phyloP scores from a whole-genome alignment of 2,329 filamentous ascomycete genomes.

The Meredithiella fracta region DNA sequence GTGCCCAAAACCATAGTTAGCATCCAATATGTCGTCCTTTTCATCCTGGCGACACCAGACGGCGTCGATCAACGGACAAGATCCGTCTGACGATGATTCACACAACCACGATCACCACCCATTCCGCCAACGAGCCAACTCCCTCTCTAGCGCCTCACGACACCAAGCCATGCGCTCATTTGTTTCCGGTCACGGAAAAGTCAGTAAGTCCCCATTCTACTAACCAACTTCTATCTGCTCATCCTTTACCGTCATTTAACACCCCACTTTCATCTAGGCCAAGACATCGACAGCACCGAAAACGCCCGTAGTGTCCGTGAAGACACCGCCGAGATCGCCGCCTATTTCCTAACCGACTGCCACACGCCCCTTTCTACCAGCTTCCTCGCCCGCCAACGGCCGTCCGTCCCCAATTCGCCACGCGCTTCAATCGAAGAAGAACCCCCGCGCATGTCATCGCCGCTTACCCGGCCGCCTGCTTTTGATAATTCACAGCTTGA shows the following conservation, averaged over 20 bases:
- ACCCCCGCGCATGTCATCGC: constrained; percentile 5
- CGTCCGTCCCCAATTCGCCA: constrained; percentile 20
- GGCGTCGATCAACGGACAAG: constrained; percentile 16
- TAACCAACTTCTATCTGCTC: neutral
- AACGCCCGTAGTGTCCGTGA: constrained; percentile 68
- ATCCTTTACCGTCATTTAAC: constrained; percentile 2
- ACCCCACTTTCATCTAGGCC: constrained; percentile 1
- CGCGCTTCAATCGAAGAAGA: constrained; percentile 19
- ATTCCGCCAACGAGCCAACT: neutral
- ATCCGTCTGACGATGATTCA: constrained; percentile 17
- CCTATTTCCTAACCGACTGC: constrained; percentile 57
- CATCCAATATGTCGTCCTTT: constrained; percentile 20
- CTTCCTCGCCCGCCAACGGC: constrained; percentile 19
- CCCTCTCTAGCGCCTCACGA: constrained; percentile 20
- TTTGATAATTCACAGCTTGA: neutral
- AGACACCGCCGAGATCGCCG: constrained; percentile 74
- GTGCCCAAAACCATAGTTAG: neutral
- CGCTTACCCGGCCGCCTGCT: neutral
- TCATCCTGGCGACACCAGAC: constrained; percentile 30
- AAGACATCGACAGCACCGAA: constrained; percentile 49
- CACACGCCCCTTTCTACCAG: constrained; percentile 20
- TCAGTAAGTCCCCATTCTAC: constrained; percentile 29
- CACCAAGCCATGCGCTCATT: constrained; percentile 51
- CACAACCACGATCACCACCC: constrained; percentile 10
- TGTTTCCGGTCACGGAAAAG: constrained; percentile 43